Percentiles rank a stretch among this genome's conserved stretches.
Conservation (phyloP, 2,329 filamentous ascomycete species). For the Sporothrix sp. region DNA sequence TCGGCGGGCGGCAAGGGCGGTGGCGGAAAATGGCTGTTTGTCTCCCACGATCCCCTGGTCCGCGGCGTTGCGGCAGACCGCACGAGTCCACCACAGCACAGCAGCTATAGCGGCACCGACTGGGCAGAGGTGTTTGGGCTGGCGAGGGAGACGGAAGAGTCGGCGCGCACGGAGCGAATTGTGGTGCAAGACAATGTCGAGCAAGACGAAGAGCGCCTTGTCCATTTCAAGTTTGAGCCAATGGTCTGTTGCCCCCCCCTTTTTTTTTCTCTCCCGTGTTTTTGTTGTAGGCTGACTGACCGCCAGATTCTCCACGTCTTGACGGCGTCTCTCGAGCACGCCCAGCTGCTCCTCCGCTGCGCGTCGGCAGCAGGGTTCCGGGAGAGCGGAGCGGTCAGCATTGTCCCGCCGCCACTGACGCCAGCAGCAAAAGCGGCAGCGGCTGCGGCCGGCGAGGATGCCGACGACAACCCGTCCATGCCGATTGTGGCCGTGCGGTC, state of each 20-base stretch:
- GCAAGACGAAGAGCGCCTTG: conserved; percentile 27
- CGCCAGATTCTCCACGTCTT: conserved; percentile 78
- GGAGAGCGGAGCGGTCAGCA: conserved; percentile 74
- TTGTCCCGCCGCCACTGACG: conserved; percentile 27
- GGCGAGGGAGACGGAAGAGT: conserved; percentile 23
- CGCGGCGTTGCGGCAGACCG: conserved; percentile 21
- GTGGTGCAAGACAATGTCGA: conserved; percentile 15
- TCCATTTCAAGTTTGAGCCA: conserved; percentile 90
- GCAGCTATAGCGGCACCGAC: conserved; percentile 12
- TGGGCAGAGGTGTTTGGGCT: conserved; percentile 33
- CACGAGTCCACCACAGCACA: conserved; percentile 12
- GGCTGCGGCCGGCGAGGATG: neutral
- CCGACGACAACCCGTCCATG: conserved; percentile 28
- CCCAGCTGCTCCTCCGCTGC: conserved; percentile 64
- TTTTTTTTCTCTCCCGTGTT: neutral
- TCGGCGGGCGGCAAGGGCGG: conserved; percentile 76
- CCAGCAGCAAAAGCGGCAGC: neutral
- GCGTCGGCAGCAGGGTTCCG: conserved; percentile 78
- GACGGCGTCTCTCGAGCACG: conserved; percentile 62
- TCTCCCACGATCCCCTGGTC: conserved; percentile 66
- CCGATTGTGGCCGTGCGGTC: conserved; percentile 82
- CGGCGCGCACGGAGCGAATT: conserved; percentile 9
- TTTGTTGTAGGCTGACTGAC: neutral
- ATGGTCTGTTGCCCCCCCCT: conserved; percentile 55
- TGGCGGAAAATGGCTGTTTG: conserved; percentile 75